Base-by-base conservation (phyloP, 345 rosid genomes). In the Euclidium syriacum region DNA sequence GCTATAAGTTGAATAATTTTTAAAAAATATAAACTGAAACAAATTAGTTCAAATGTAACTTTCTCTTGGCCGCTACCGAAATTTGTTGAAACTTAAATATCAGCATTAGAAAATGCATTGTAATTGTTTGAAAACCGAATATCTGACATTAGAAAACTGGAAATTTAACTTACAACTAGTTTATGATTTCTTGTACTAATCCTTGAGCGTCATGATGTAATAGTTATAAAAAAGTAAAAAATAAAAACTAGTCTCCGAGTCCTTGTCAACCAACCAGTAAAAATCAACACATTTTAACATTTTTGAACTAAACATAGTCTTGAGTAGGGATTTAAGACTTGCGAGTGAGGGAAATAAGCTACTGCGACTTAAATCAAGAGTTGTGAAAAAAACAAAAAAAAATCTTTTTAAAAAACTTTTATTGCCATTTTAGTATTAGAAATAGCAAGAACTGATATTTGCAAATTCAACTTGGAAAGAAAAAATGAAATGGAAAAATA, bases 21-120 rank as follows among this genome's bases (percentile, higher is more conserved):
- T 32, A 35, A 23, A 4, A 19, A 12, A 54, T 23, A 6, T 4
- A 16, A 43, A 24, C 26, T 32, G 19, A 22, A 54, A 34, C 46
- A 23, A 19, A 29, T 58, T 49, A 68, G 60, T 40, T 50, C 44
- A 68, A 26, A 58, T 68, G 73, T 32, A 67, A 6, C 46, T 68
- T 51, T 68, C 53, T 32, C 60, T 50, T 68, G 36, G 59, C 41
- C 34, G 63, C 51, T 26, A 54, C 7, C 5, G 32, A 8, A 24
- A 43, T 17, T 32, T 54, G 34, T 65, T 65, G 58, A 20, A 38
- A 57, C 72, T 47, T 57, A 36, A 15, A 20, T 15, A 27, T 67
- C 58, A 48, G 25, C 34, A 38, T 14, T 33, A 67, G 25, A 55
- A 55, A 66, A 55, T 36, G 56, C 33, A 34, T 35, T 46, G n/a